Evolutionary conservation across 2,329 filamentous ascomycete genomes (phyloP), one percentile per base, ranked within the genome.

Genomic region (Fusarium verticillioides): DNA sequence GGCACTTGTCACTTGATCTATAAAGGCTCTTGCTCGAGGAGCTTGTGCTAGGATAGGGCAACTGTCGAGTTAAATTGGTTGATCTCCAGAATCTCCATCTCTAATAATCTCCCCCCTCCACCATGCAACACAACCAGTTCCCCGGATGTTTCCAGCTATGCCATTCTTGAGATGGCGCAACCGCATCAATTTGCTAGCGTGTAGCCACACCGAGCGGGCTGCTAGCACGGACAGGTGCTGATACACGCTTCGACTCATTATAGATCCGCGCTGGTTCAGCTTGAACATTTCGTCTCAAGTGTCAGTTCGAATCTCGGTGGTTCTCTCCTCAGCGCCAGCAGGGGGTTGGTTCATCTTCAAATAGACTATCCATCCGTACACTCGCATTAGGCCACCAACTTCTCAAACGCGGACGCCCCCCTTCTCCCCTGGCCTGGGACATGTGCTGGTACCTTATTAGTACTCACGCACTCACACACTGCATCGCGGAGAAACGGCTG

Each of bases 201-300:
- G 47, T 21, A 65, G 54, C 66, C 46, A 62, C 46, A 61, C 49
- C 43, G 66, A 54, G 44, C 46, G 46, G 60, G 52, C 64, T 69
- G 59, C 46, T 43, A 30, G 72, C 71, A 74, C 72, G 46, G 72
- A 74, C 74, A 49, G 50, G 26, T 49, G 34, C 60, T 74, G 72
- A 74, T 72, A 75, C 72, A 73, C 63, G 75, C 75, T 68, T 73
- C 73, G 75, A 77, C 64, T 76, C 73, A 53, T 66, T 49, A 61
- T 59, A 77, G 73, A 77, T 77, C 73, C 72, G 61, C 69, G 59
- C 60, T 74, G 72, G 61, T 61, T 66, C 70, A 75, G 59, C 73
- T 77, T 60, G 32, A 42, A 57, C 54, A 60, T 72, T 76, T 77
- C 75, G 72, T 77, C 75, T 77, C 73, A 72, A 73, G 73, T 77